These are phyloP conservation scores for Babesia ovata DNA, from an alignment of 169 alveolate species.

Conservation along the genomic window DNA sequence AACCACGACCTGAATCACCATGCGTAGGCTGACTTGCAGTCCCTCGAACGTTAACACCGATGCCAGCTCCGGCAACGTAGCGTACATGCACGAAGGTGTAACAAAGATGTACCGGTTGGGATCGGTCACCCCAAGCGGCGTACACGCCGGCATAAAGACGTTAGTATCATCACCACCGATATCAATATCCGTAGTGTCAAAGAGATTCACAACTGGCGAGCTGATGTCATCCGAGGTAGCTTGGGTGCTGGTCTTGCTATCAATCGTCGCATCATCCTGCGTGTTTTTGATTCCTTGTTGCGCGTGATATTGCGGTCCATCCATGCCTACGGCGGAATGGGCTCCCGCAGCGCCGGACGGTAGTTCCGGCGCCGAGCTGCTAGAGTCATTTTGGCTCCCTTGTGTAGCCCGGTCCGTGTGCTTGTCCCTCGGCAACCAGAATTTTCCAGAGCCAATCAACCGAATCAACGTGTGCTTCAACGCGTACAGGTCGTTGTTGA, in stretches of 20 bases:
- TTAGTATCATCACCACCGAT: neutral
- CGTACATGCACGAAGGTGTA: conserved; percentile 70
- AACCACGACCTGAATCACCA: conserved; percentile 51
- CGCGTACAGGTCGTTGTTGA: conserved; percentile 36
- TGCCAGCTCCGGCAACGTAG: conserved; percentile 59
- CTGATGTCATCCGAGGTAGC: no score
- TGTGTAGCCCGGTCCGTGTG: neutral
- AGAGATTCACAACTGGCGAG: no score
- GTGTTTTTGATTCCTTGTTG: no score
- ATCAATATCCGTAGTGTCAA: neutral
- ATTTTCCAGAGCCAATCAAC: conserved; percentile 27
- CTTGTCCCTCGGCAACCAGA: neutral
- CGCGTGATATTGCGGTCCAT: no score
- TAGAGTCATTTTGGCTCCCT: no score
- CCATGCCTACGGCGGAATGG: neutral
- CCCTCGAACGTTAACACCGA: conserved; percentile 41
- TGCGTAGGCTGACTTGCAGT: conserved; percentile 34
- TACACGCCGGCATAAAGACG: conserved; percentile 6
- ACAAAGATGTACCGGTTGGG: conserved; percentile 27
- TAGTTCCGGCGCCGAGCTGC: no score
- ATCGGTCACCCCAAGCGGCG: conserved; percentile 2
- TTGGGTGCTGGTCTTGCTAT: neutral
- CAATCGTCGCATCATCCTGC: neutral
- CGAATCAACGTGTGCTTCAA: conserved; percentile 28
- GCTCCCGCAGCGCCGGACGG: neutral